A percentile compares a stretch with the other conserved stretches of the same genome.
Conservation (phyloP, 768 basidiomycete genomes). For the Tricholoma sp. region DNA sequence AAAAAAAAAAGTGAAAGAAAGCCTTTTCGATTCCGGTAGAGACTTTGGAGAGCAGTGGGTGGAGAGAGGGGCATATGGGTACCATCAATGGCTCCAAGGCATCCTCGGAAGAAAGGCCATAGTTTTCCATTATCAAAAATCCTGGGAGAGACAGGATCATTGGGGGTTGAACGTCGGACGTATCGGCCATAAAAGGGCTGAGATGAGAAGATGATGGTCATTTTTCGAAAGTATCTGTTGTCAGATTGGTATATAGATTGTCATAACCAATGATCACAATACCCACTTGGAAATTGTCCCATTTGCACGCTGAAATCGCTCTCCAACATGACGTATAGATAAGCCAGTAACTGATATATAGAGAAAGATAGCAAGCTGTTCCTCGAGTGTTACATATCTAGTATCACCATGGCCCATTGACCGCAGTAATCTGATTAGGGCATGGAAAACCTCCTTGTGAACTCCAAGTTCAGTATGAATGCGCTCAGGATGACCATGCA, state of each 20-base stretch:
- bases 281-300: background rate
- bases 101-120: constrained; percentile 18
- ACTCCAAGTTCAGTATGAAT: too few relatives aligned
- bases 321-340: background rate
- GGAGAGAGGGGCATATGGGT: constrained; percentile 9
- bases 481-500: too few relatives aligned
- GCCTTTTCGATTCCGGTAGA: constrained; percentile 12
- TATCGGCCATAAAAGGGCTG: too few relatives aligned
- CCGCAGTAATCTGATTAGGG: background rate
- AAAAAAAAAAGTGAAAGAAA: constrained; percentile 20
- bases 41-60: constrained; percentile 2
- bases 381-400: background rate
- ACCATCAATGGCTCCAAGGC: too few relatives aligned
- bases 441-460: background rate
- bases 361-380: background rate
- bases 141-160: constrained; percentile 5
- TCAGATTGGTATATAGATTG: too few relatives aligned
- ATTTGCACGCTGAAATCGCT: background rate
- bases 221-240: constrained; percentile 5
- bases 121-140: constrained; percentile 18
- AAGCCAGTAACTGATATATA: background rate
- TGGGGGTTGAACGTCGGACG: constrained; percentile 7
- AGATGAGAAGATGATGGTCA: constrained; percentile 7
- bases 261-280: background rate
- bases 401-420: background rate